phyloP scores from a whole-genome alignment of 2,329 filamentous ascomycete species.

The Talaromyces pinophilus region DNA sequence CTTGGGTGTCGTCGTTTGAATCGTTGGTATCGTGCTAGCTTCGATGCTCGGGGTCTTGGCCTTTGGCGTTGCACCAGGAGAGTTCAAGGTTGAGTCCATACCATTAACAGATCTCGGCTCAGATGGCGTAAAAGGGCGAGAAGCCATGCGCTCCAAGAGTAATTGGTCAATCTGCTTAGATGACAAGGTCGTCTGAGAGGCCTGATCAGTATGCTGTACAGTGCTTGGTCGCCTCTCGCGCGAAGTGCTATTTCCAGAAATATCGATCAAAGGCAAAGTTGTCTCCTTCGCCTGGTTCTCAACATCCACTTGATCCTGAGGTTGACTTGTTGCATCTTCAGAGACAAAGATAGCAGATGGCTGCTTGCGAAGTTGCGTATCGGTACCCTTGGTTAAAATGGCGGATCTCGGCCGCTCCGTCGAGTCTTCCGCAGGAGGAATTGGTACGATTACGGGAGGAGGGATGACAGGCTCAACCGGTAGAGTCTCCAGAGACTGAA shows the following conservation, averaged over 20 bases:
- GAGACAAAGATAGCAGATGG: conserved; percentile 55
- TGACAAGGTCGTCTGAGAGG: conserved; percentile 82
- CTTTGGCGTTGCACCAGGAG: conserved; percentile 42
- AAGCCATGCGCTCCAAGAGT: conserved; percentile 57
- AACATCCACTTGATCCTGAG: conserved; percentile 42
- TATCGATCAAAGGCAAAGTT: conserved; percentile 61
- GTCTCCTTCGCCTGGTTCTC: conserved; percentile 31
- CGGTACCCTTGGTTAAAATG: conserved; percentile 21
- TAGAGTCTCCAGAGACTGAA: conserved; percentile 49
- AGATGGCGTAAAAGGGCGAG: conserved; percentile 37
- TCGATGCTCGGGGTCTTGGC: conserved; percentile 33
- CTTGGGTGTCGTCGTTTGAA: conserved; percentile 40
- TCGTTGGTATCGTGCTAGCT: conserved; percentile 36
- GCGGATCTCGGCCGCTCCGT: conserved; percentile 27
- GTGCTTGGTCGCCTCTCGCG: conserved; percentile 33
- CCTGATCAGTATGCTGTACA: conserved; percentile 63
- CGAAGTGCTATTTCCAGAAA: conserved; percentile 58
- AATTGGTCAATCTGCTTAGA: conserved; percentile 77
- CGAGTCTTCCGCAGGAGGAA: conserved; percentile 31
- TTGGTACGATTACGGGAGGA: conserved; percentile 25
- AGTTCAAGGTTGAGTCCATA: conserved; percentile 27
- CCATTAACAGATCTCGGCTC: conserved; percentile 36
- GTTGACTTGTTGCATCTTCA: conserved; percentile 65
- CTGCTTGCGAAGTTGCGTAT: conserved; percentile 14
- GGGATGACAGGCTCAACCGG: conserved; percentile 46